Percentiles rank a stretch among this genome's conserved stretches.
Conservation (phyloP, 306 rosid genomes). For the peach (Prunus persica) region DNA sequence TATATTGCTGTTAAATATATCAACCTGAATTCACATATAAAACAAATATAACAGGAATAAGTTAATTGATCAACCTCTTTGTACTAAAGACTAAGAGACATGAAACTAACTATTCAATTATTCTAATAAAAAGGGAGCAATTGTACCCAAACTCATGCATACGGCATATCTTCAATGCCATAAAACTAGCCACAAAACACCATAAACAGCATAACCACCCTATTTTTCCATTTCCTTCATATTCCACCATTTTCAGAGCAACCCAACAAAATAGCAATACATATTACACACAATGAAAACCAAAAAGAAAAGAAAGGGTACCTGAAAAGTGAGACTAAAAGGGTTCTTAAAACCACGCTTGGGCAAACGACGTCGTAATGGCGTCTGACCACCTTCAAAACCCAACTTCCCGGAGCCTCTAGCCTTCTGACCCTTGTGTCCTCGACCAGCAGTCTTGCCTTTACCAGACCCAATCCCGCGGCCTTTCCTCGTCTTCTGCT, state of each 20-base stretch:
- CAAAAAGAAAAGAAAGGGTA: slow-evolving; percentile 9
- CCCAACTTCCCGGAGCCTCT: slow-evolving; percentile 85
- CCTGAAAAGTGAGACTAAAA: slow-evolving; percentile 90
- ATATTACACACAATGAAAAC: background rate
- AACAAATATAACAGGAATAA: too few relatives aligned
- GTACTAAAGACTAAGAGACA: background rate
- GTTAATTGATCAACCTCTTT: background rate
- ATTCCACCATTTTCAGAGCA: background rate
- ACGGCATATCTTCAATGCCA: too few relatives aligned
- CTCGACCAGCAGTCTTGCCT: slow-evolving; percentile 98
- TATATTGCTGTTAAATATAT: background rate
- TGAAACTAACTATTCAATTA: background rate
- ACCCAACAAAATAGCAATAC: background rate
- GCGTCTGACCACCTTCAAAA: slow-evolving; percentile 97
- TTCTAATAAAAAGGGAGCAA: background rate
- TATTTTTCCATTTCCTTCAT: background rate
- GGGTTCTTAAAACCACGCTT: slow-evolving; percentile 93
- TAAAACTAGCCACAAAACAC: too few relatives aligned
- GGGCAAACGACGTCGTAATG: slow-evolving; percentile 85
- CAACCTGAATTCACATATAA: background rate
- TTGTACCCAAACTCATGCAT: background rate
- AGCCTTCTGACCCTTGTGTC: slow-evolving; percentile 96
- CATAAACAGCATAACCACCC: too few relatives aligned
- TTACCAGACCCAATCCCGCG: slow-evolving; percentile 98
- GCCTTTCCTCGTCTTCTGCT: slow-evolving; percentile 87